These are phyloP conservation scores for Glarea lozoyensis DNA, from an alignment of 495 filamentous ascomycete species.

Conservation along the genomic window DNA sequence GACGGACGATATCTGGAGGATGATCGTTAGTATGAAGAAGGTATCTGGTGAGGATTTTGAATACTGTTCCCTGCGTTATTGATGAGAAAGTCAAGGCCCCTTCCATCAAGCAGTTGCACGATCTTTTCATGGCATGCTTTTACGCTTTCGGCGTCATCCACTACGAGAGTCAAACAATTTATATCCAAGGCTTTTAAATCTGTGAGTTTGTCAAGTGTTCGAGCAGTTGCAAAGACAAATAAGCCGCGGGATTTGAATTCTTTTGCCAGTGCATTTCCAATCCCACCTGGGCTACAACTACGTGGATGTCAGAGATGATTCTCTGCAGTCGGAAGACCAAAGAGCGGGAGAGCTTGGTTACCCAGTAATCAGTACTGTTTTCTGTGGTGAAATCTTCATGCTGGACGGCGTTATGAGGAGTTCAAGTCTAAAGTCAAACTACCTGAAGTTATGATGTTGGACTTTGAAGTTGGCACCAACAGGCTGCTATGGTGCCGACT, in stretches of 20 bases:
- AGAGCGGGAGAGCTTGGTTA: no score
- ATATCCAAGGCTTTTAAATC: neutral
- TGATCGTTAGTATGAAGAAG: neutral
- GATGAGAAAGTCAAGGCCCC: neutral
- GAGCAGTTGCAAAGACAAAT: neutral
- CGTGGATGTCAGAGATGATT: neutral
- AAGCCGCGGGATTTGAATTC: neutral
- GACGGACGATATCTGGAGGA: neutral
- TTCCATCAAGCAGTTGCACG: neutral
- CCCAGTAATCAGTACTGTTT: no score
- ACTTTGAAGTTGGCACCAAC: no score
- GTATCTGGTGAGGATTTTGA: neutral
- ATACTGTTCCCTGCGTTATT: neutral
- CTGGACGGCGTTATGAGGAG: no score
- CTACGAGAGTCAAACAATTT: neutral
- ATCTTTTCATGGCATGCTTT: neutral
- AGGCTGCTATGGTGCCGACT: no score
- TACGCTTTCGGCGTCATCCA: neutral
- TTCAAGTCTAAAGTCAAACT: no score
- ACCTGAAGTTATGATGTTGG: no score
- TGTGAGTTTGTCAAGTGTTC: neutral
- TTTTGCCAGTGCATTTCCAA: neutral
- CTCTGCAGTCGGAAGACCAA: no score
- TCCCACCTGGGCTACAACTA: neutral
- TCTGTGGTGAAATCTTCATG: no score